These are phyloP conservation scores for Alternaria rosae DNA, from an alignment of 2,329 filamentous ascomycete genomes.

Conservation along the genomic window DNA sequence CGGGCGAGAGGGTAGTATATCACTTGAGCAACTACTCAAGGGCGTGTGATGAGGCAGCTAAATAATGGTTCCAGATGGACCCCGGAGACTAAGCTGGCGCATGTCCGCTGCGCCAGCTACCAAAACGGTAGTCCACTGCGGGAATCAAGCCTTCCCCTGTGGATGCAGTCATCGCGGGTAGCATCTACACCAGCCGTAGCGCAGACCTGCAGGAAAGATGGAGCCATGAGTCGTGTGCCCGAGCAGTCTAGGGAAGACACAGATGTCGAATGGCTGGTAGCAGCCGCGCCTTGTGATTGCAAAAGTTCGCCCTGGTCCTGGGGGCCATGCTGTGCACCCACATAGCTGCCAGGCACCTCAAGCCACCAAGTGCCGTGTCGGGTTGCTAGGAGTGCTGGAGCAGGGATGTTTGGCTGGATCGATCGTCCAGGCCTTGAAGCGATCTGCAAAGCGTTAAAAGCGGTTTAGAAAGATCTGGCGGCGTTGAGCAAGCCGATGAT, in stretches of 20 bases:
- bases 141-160: conserved; percentile 37
- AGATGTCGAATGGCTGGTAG: conserved; percentile 33
- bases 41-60: conserved; percentile 42
- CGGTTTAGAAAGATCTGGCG: conserved; percentile 41
- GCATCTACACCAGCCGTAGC: conserved; percentile 24
- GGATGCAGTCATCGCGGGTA: conserved; percentile 36
- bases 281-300: conserved; percentile 34
- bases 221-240: conserved; percentile 38
- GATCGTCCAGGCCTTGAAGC: conserved; percentile 35
- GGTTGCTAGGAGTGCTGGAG: conserved; percentile 19
- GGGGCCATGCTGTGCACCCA: conserved; percentile 27
- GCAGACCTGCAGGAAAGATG: conserved; percentile 17
- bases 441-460: conserved; percentile 36
- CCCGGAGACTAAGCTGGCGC: conserved; percentile 37
- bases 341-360: conserved; percentile 30
- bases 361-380: conserved; percentile 29
- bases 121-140: conserved; percentile 38
- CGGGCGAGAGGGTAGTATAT: conserved; percentile 38
- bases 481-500: conserved; percentile 32
- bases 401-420: conserved; percentile 33
- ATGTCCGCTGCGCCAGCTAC: conserved; percentile 32
- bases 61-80: conserved; percentile 36
- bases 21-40: conserved; percentile 33
- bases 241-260: conserved; percentile 34
- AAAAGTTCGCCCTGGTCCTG: conserved; percentile 29